Conservation (phyloP, 1,284 basidiomycete genomes). For the Lentinus polychrous region DNA sequence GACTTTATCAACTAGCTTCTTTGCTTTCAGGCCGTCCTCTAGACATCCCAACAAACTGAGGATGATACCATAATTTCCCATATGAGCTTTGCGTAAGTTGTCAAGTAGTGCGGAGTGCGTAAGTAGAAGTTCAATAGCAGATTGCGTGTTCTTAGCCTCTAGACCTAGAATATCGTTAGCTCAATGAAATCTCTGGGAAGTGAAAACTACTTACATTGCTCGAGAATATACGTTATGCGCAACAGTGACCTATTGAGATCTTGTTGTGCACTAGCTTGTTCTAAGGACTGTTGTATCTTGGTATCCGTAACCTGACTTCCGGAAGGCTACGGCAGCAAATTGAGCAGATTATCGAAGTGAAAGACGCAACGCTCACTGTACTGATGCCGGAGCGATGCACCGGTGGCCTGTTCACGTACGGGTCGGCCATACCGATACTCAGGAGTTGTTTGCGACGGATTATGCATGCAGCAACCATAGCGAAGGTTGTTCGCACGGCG, state of each 20-base stretch:
- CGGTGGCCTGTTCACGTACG: slow-evolving; percentile 37
- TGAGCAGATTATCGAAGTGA: background rate
- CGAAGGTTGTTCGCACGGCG: slow-evolving; percentile 94
- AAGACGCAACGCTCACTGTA: slow-evolving; percentile 30
- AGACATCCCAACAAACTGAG: slow-evolving; percentile 85
- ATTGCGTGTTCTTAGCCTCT: slow-evolving; percentile 54
- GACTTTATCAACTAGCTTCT: slow-evolving; percentile 82
- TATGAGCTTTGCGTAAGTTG: slow-evolving; percentile 77
- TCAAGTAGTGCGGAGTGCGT: slow-evolving; percentile 77
- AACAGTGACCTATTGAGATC: slow-evolving; percentile 79
- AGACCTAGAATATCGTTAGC: slow-evolving; percentile 34
- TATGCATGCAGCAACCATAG: slow-evolving; percentile 92
- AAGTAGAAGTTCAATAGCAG: slow-evolving; percentile 80
- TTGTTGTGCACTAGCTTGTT: slow-evolving; percentile 80
- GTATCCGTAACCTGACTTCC: slow-evolving; percentile 32
- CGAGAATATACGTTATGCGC: slow-evolving; percentile 78
- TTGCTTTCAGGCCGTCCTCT: slow-evolving; percentile 76
- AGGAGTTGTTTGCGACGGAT: slow-evolving; percentile 85
- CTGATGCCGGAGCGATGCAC: slow-evolving; percentile 28
- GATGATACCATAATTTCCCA: slow-evolving; percentile 87
- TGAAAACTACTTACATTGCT: slow-evolving; percentile 49
- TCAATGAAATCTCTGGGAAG: background rate
- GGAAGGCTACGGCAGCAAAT: slow-evolving; percentile 8
- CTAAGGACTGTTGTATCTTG: slow-evolving; percentile 54
- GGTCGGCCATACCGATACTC: slow-evolving; percentile 70